These are phyloP conservation scores for Pichia sp. DNA, from an alignment of 1,139 yeast genomes.

Conservation along the genomic window DNA sequence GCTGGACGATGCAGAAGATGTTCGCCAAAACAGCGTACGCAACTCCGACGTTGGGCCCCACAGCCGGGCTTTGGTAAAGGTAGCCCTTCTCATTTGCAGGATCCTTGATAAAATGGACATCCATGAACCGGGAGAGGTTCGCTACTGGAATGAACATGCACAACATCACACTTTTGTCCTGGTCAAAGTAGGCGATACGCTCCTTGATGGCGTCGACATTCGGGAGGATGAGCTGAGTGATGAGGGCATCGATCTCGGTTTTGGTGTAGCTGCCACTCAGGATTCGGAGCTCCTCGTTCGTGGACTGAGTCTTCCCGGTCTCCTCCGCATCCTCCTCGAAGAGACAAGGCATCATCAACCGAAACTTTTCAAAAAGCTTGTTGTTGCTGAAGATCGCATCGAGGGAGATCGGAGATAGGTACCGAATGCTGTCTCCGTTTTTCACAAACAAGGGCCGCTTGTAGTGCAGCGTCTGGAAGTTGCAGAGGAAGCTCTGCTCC, in stretches of 20 bases:
- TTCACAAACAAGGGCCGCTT: slow-evolving; percentile 16
- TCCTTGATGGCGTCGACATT: slow-evolving; percentile 21
- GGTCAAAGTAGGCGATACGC: slow-evolving; percentile 18
- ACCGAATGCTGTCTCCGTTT: slow-evolving; percentile 12
- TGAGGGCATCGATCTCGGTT: slow-evolving; percentile 11
- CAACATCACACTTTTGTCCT: slow-evolving; percentile 13
- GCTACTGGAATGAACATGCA: slow-evolving; percentile 14
- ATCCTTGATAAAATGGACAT: slow-evolving; percentile 9
- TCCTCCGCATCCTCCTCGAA: slow-evolving; percentile 11
- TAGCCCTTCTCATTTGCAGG: background rate
- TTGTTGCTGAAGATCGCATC: slow-evolving; percentile 11
- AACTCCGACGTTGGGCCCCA: background rate
- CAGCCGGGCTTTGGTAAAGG: background rate
- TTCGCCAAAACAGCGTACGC: slow-evolving; percentile 13
- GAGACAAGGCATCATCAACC: slow-evolving; percentile 10
- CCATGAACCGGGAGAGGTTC: slow-evolving; percentile 8
- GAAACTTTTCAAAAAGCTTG: slow-evolving; percentile 6
- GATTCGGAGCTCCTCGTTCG: slow-evolving; percentile 2
- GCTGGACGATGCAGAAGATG: slow-evolving; percentile 1
- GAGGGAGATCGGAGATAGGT: slow-evolving; percentile 11
- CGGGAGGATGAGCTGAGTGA: slow-evolving; percentile 13
- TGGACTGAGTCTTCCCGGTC: background rate
- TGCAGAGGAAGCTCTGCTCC: slow-evolving; percentile 1
- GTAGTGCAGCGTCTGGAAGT: slow-evolving; percentile 6
- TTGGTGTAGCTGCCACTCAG: slow-evolving; percentile 3